Base-by-base conservation (phyloP, 306 rosid species). In the Quercus bicolor region DNA sequence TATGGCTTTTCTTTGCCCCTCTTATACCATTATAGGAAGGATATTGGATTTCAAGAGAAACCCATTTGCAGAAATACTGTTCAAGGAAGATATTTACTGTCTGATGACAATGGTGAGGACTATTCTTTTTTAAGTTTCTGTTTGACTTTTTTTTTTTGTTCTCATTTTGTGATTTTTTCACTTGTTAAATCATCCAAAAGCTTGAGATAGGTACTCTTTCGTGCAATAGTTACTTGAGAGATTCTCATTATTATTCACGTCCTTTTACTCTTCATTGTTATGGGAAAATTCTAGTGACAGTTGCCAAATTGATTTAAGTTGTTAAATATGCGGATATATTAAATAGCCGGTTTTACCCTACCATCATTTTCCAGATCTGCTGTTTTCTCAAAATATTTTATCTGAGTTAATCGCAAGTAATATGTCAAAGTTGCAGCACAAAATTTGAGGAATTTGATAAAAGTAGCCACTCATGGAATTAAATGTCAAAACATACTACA, bases 81-180 rank as follows among this genome's bases (percentile, higher is more conserved):
- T 76, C 97, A 88, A 86, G 98, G 98, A 71, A 87, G 97, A 86
- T 88, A 86, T 86, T 78, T 88, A 37, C 87, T 92, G 13, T 80
- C 98, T 8, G 98, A 94, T 76, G 90, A 92, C 72, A 89, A 84
- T 12, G 98, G 98, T 89, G 66, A 61, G 19, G 34, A 59, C 19
- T 68, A 69, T 20, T 45, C 83, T 68, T 78, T 28, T 62, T 57
- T 26, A 72, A 31, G 34, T 53, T 11, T 82, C 37, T 68, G 28
- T 2, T 48, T 74, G 12, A 18, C 14, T 66, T 11, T 40, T 28
- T 54, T 23, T 55, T 54, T 52, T 4, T 43, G 10, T 26, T 78
- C 40, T 18, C 64, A 48, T 11, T 7, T 55, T 21, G 34, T 16
- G 29, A 14, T 29, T 1, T 0, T 16, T 54, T 66, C 8, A 40